These are phyloP conservation scores for Diaporthe vexans DNA, from an alignment of 2,329 filamentous ascomycete genomes.

Conservation along the genomic window DNA sequence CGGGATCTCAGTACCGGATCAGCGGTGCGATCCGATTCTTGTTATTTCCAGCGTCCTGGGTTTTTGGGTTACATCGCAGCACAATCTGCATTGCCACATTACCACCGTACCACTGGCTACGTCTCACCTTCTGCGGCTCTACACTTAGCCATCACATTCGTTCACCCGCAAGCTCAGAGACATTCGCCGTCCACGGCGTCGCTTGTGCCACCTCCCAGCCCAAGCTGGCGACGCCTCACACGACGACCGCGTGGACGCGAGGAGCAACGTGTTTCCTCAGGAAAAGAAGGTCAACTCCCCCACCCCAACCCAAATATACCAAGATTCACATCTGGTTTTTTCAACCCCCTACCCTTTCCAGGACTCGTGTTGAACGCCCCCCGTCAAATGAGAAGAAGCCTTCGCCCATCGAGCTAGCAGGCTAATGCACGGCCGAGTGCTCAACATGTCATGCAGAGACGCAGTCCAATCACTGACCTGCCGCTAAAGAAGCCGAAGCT, in stretches of 20 bases:
- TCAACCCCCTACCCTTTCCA: background rate
- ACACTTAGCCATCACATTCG: background rate
- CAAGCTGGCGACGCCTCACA: slow-evolving; percentile 14
- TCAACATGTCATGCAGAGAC: slow-evolving; percentile 14
- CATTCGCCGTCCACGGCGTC: background rate
- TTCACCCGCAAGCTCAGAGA: slow-evolving; percentile 5
- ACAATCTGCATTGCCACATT: slow-evolving; percentile 18
- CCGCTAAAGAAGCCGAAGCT: background rate
- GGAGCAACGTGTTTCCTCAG: background rate
- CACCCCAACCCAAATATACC: background rate
- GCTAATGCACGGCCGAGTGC: slow-evolving; percentile 23
- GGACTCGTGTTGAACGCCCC: slow-evolving; percentile 17
- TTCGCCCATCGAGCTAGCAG: background rate
- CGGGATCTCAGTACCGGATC: slow-evolving; percentile 18
- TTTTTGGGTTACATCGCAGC: slow-evolving; percentile 24
- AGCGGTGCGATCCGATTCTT: slow-evolving; percentile 21
- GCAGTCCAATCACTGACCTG: slow-evolving; percentile 14
- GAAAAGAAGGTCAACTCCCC: background rate
- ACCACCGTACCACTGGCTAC: slow-evolving; percentile 11
- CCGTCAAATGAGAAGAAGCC: slow-evolving; percentile 17
- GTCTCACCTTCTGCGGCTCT: slow-evolving; percentile 34
- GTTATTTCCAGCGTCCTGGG: slow-evolving; percentile 19
- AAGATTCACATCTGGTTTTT: background rate
- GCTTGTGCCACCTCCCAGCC: slow-evolving; percentile 11
- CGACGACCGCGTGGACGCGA: background rate